Evolutionary conservation across 768 basidiomycete species (phyloP), one percentile per base, ranked within the genome.

Genomic region (Phlebiopsis gigantea): DNA sequence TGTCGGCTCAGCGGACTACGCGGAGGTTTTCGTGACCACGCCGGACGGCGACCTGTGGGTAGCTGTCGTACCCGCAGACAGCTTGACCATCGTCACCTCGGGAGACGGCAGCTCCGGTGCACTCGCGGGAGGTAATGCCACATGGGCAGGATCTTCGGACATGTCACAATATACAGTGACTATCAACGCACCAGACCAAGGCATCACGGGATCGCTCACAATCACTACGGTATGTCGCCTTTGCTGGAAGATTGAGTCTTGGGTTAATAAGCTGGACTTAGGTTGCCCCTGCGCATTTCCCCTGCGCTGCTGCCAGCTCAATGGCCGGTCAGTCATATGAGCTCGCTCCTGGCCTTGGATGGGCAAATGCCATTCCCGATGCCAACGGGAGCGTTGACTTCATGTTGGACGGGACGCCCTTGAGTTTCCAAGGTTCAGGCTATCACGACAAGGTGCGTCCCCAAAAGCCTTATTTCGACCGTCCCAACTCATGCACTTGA

Each of bases 301-400:
- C 58, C 12, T 59, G 58, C 22, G 46, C 24, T 21, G 39, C 58
- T 14, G 46, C 25, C 7, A 49, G 22, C n/a, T 31, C 12, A 5
- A 12, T 29, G 9, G 19, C 58, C n/a, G 57, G 57, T 9, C 44
- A 58, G 31, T 46, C 51, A 12, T 45, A 55, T 22, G 26, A 48
- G 22, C 46, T 59, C 15, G 39, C 34, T 8, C 46, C 24, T 6
- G 43, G 26, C 26, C 31, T 59, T 26, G 58, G 58, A 12, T 59
- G 58, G 58, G 39, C 54, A n/a, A 59, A 59, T 26, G 58, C 58
- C 45, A 39, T 59, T 6, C 58, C 58, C 9, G 58, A 55, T 28
- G 58, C 58, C 28, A 30, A 46, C 22, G 55, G 54, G n/a, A 46
- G 28, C 19, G 58, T 56, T 22, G 29, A 55, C 30, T 17, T 59